Percentiles rank a stretch among this genome's conserved stretches.
These are phyloP conservation scores for Yarrowia phangngaensis DNA, from an alignment of 805 yeast genomes.

Conservation along the genomic window DNA sequence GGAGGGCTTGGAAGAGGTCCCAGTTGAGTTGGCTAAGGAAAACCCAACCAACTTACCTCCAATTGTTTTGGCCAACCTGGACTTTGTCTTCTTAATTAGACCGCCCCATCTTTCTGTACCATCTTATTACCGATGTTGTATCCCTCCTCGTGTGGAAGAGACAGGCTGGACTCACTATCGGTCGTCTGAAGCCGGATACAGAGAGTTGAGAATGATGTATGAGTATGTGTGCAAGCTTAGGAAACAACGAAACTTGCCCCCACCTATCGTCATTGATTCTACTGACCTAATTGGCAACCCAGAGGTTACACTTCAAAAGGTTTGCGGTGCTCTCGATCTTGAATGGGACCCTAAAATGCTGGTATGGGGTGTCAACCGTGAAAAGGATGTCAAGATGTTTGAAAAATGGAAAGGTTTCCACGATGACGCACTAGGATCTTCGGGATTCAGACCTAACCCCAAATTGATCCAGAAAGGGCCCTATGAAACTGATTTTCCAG, in stretches of 20 bases:
- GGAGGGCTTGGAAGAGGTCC: constrained; percentile 10
- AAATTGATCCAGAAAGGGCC: constrained; percentile 7
- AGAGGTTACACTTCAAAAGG: constrained; percentile 29
- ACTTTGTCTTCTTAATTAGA: constrained; percentile 32
- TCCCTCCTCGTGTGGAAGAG: constrained; percentile 32
- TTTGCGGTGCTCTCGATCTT: constrained; percentile 30
- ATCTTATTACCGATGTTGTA: constrained; percentile 33
- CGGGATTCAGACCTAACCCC: constrained; percentile 30
- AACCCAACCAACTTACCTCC: constrained; percentile 34
- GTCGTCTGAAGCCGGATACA: constrained; percentile 32
- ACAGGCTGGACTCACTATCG: constrained; percentile 34
- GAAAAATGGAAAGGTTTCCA: constrained; percentile 35
- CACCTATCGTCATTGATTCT: constrained; percentile 32
- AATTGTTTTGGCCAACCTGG: constrained; percentile 28
- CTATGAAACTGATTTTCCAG: constrained; percentile 30
- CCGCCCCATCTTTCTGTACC: constrained; percentile 35
- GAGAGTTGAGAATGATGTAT: constrained; percentile 32
- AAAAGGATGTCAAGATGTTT: constrained; percentile 29
- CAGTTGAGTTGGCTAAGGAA: not conserved
- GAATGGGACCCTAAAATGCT: constrained; percentile 32
- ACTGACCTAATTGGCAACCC: constrained; percentile 31
- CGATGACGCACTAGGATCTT: constrained; percentile 32
- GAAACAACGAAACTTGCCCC: constrained; percentile 6
- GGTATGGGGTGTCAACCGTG: constrained; percentile 31
- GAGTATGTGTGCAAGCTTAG: constrained; percentile 29